phyloP scores from a whole-genome alignment of 2,329 filamentous ascomycete species.

The Fusarium armeniacum region DNA sequence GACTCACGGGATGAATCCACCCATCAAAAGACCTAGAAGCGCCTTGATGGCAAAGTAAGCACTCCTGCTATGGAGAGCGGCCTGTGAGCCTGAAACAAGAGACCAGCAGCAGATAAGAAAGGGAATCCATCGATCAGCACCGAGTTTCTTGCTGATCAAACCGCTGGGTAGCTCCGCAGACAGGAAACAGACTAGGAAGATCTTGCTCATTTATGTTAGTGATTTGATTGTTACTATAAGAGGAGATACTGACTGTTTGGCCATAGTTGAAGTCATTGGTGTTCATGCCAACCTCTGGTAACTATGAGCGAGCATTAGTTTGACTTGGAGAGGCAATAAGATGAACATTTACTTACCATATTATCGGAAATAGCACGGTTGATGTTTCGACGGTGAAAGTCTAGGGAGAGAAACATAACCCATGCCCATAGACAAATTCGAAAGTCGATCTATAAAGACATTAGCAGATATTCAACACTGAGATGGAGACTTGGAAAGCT shows the following conservation, averaged over 20 bases:
- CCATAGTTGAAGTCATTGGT: slow-evolving; percentile 64
- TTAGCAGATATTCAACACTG: slow-evolving; percentile 17
- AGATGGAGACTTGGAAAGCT: not conserved
- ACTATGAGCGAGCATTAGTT: slow-evolving; percentile 32
- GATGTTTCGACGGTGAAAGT: slow-evolving; percentile 63
- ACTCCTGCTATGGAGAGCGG: slow-evolving; percentile 54
- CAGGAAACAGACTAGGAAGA: slow-evolving; percentile 61
- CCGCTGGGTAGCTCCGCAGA: slow-evolving; percentile 64
- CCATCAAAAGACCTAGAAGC: slow-evolving; percentile 63
- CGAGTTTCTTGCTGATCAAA: slow-evolving; percentile 65
- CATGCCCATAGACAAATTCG: slow-evolving; percentile 57
- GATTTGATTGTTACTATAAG: not conserved
- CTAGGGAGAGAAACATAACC: slow-evolving; percentile 64
- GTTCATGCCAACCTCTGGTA: slow-evolving; percentile 58
- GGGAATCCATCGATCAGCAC: slow-evolving; percentile 63
- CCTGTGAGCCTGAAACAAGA: slow-evolving; percentile 57
- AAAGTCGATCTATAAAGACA: slow-evolving; percentile 60
- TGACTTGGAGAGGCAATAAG: rapidly evolving
- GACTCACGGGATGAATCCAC: slow-evolving; percentile 64
- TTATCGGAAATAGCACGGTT: slow-evolving; percentile 60
- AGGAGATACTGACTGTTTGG: slow-evolving; percentile 52
- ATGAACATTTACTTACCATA: slow-evolving; percentile 47
- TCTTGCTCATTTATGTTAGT: slow-evolving; percentile 46
- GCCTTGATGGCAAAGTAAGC: slow-evolving; percentile 60
- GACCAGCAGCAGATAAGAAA: slow-evolving; percentile 59